Conservation (phyloP, 2,329 filamentous ascomycete species). For the Venturia effusa region DNA sequence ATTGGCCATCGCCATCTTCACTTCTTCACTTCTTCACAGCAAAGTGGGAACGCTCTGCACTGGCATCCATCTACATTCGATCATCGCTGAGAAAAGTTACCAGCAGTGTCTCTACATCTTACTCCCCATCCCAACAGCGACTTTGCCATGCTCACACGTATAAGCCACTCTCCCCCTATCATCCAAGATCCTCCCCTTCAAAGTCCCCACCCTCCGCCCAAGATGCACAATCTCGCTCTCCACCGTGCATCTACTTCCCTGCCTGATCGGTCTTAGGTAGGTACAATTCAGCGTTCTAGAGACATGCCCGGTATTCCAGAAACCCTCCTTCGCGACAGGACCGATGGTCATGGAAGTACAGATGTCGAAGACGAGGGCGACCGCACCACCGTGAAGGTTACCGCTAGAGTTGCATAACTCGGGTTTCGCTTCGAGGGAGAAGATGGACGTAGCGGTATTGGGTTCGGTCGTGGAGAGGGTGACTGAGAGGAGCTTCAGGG, state of each 20-base stretch:
- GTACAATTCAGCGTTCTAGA: slow-evolving; percentile 32
- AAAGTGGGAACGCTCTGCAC: too few species aligned
- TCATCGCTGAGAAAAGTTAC: too few species aligned
- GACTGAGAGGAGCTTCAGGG: slow-evolving; percentile 16
- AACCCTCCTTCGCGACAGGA: slow-evolving; percentile 21
- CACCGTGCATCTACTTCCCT: slow-evolving; percentile 29
- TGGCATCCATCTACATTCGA: too few species aligned
- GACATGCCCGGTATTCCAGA: slow-evolving; percentile 35
- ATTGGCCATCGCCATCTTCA: too few species aligned
- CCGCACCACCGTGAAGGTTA: slow-evolving; percentile 45
- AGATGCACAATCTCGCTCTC: slow-evolving; percentile 35
- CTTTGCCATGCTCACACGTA: slow-evolving; percentile 7
- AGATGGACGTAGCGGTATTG: slow-evolving; percentile 28
- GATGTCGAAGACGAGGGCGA: slow-evolving; percentile 45
- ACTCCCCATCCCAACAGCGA: background rate
- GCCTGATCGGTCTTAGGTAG: slow-evolving; percentile 31
- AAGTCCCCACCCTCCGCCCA: slow-evolving; percentile 30
- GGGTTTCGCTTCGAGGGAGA: slow-evolving; percentile 33
- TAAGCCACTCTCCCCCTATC: background rate
- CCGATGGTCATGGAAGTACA: slow-evolving; percentile 31
- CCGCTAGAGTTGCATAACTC: slow-evolving; percentile 36
- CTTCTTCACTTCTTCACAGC: too few species aligned
- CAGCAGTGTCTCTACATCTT: too few species aligned
- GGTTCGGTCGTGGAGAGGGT: slow-evolving; percentile 21
- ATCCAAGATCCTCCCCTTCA: slow-evolving; percentile 26